phyloP scores from a whole-genome alignment of 2,329 filamentous ascomycete species.

The Metarhizium sp. region DNA sequence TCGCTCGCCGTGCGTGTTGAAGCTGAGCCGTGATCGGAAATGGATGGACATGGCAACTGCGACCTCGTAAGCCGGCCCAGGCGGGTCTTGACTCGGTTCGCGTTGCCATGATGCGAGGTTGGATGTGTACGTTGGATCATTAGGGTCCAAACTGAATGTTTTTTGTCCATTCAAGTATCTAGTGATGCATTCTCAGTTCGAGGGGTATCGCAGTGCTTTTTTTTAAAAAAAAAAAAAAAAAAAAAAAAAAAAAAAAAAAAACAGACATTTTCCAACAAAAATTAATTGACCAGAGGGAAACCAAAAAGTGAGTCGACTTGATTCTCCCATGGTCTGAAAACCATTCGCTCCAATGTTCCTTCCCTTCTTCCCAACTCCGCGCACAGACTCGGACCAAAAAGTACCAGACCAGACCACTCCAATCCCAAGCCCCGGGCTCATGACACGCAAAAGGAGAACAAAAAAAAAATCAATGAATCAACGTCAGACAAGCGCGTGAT shows the following conservation, averaged over 20 bases:
- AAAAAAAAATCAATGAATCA: neutral
- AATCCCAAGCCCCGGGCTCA: neutral
- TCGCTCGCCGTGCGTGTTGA: too few relatives aligned
- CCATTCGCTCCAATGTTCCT: neutral
- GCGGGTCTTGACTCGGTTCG: too few relatives aligned
- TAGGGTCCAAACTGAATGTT: neutral
- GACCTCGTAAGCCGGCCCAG: too few relatives aligned
- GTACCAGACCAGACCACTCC: neutral
- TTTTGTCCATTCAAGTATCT: neutral
- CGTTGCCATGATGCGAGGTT: too few relatives aligned
- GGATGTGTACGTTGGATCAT: too few relatives aligned
- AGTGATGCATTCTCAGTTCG: constrained; percentile 1
- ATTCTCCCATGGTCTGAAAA: neutral
- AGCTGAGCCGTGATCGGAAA: too few relatives aligned
- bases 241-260: too few relatives aligned
- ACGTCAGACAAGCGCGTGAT: neutral
- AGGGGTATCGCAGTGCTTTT: constrained; percentile 1
- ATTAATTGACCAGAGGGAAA: neutral
- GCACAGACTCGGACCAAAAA: neutral
- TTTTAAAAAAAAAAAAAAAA: neutral
- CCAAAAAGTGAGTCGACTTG: neutral
- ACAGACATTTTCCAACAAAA: too few relatives aligned
- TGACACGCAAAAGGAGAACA: neutral
- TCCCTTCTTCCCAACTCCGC: neutral
- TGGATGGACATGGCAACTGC: too few relatives aligned